A percentile compares a stretch with the other conserved stretches of the same genome.
phyloP scores from a whole-genome alignment of 805 yeast species.

The Wilhelminamyces savonicus region DNA sequence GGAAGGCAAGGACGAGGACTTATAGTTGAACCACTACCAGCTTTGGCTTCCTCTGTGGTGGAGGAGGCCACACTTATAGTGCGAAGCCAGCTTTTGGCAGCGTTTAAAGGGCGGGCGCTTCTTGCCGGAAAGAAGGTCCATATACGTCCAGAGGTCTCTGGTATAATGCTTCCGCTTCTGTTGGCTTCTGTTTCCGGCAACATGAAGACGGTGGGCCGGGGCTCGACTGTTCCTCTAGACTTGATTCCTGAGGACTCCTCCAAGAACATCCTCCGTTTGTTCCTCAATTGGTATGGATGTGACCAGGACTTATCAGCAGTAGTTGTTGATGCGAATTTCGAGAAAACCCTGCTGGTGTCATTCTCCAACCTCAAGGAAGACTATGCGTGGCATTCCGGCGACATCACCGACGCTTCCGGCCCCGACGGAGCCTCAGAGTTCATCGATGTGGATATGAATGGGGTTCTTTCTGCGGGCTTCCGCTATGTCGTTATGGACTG shows the following conservation, averaged over 20 bases:
- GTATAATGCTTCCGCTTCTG: constrained; percentile 4
- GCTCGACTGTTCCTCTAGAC: constrained; percentile 3
- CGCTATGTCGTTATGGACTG: constrained; percentile 3
- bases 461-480: constrained; percentile 2
- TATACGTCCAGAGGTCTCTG: constrained; percentile 1
- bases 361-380: constrained; percentile 1
- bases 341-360: neutral
- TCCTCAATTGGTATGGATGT: constrained; percentile 5
- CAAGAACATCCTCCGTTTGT: constrained; percentile 3
- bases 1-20: neutral
- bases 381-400: constrained; percentile 6
- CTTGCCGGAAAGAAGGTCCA: constrained; percentile 1
- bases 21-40: too few relatives aligned
- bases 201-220: constrained; percentile 4
- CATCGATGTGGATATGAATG: constrained; percentile 4
- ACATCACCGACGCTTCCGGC: constrained; percentile 4
- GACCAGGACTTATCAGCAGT: constrained; percentile 3
- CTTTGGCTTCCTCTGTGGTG: too few relatives aligned
- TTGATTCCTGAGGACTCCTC: constrained; percentile 1
- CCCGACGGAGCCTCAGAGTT: constrained; percentile 7
- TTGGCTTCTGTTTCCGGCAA: constrained; percentile 3
- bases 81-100: neutral
- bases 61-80: constrained; percentile 1
- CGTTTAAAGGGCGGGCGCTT: neutral
- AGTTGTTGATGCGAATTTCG: constrained; percentile 2